These are phyloP conservation scores for Apium graveolens DNA, from an alignment of 129 eudicot species.

Conservation along the genomic window DNA sequence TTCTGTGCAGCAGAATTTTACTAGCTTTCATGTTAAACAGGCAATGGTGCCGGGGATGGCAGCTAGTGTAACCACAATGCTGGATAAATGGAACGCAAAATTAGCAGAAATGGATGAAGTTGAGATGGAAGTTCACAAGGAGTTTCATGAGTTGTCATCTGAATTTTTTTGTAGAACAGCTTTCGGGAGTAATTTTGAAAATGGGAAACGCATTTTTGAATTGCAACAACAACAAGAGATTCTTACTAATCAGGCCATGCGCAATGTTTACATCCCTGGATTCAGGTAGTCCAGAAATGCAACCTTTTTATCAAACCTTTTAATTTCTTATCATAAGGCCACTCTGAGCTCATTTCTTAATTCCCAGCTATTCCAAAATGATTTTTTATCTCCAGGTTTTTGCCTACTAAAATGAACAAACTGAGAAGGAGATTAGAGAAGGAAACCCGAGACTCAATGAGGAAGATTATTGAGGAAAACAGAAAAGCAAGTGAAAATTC, in stretches of 20 bases:
- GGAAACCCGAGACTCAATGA: slow-evolving; percentile 32
- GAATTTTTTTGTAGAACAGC: slow-evolving; percentile 36
- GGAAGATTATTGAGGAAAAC: slow-evolving; percentile 15
- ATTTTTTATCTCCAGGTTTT: slow-evolving; percentile 19
- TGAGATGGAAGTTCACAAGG: slow-evolving; percentile 30
- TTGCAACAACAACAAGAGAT: slow-evolving; percentile 33
- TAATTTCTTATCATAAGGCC: too few species aligned
- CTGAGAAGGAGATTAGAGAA: slow-evolving; percentile 36
- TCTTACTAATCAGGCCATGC: slow-evolving; percentile 29
- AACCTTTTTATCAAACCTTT: neutral
- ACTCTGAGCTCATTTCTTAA: too few species aligned
- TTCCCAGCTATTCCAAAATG: too few species aligned
- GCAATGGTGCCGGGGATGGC: slow-evolving; percentile 40
- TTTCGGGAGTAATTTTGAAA: slow-evolving; percentile 40
- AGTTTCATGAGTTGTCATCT: slow-evolving; percentile 23
- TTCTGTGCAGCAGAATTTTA: neutral
- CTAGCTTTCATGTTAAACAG: slow-evolving; percentile 6
- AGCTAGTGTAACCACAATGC: slow-evolving; percentile 13
- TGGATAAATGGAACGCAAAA: slow-evolving; percentile 30
- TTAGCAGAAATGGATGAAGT: slow-evolving; percentile 21
- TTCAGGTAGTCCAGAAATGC: slow-evolving; percentile 21
- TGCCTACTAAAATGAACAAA: slow-evolving; percentile 34
- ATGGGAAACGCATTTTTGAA: slow-evolving; percentile 36
- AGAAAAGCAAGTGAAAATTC: slow-evolving; percentile 16
- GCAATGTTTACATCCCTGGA: slow-evolving; percentile 37